A percentile compares a stretch with the other conserved stretches of the same genome.
Evolutionary conservation across 2,329 filamentous ascomycete genomes (phyloP).

Genomic region (Phyllosticta citribraziliensis): DNA sequence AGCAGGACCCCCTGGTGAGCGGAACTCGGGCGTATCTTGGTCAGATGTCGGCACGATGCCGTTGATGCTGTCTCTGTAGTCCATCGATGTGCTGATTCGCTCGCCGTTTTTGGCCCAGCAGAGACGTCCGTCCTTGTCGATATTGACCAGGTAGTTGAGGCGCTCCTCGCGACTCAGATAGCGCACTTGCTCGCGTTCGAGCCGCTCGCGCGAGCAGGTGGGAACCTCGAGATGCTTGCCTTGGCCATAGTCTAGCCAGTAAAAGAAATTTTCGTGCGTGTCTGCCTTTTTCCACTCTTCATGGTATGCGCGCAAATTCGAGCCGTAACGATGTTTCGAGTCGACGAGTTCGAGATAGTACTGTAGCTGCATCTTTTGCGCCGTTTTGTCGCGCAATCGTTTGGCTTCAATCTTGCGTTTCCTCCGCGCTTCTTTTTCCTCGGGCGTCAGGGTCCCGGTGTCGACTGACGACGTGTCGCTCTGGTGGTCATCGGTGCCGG

Average conservation of each 20-base stretch:
- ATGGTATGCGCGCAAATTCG: conserved; percentile 73
- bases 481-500: conserved; percentile 54
- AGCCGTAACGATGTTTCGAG: conserved; percentile 77
- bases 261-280: conserved; percentile 84
- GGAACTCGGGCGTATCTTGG: neutral
- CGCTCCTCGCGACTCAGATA: conserved; percentile 79
- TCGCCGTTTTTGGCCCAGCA: conserved; percentile 78
- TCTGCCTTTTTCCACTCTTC: conserved; percentile 69
- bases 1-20: conserved; percentile 26
- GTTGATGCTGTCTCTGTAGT: conserved; percentile 70
- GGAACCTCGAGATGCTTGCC: conserved; percentile 61
- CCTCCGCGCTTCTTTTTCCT: conserved; percentile 23
- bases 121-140: conserved; percentile 65
- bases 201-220: conserved; percentile 59
- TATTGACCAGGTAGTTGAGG: conserved; percentile 66
- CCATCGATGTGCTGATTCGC: conserved; percentile 63
- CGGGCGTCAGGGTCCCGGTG: conserved; percentile 33
- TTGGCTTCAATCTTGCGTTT: conserved; percentile 39
- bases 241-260: conserved; percentile 79
- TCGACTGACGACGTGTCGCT: conserved; percentile 33
- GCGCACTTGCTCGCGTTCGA: conserved; percentile 71
- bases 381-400: conserved; percentile 51
- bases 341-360: conserved; percentile 86
- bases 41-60: conserved; percentile 42
- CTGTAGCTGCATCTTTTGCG: conserved; percentile 53